A percentile compares a stretch with the other conserved stretches of the same genome.
Conservation (phyloP, 805 yeast genomes). For the Wickerhamiella slavikovae region DNA sequence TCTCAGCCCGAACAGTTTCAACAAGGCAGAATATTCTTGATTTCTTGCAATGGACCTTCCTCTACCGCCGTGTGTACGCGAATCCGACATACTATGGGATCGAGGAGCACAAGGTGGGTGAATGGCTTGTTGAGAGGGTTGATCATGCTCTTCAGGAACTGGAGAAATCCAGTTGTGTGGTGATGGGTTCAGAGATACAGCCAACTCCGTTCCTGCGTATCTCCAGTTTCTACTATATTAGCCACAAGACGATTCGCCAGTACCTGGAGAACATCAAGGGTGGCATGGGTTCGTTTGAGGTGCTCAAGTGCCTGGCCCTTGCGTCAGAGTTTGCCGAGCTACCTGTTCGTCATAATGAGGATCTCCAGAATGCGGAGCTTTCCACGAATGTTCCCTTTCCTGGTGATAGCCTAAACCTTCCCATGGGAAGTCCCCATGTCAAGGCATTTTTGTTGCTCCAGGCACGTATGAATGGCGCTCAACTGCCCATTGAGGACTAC, state of each 20-base stretch:
- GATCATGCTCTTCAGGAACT: slow-evolving; percentile 50
- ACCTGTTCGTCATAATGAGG: slow-evolving; percentile 86
- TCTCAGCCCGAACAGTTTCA: slow-evolving; percentile 44
- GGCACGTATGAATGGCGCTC: slow-evolving; percentile 49
- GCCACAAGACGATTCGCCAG: slow-evolving; percentile 69
- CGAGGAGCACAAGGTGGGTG: slow-evolving; percentile 25
- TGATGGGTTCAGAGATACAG: slow-evolving; percentile 13
- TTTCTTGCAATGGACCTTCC: slow-evolving; percentile 56
- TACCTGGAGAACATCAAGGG: slow-evolving; percentile 23
- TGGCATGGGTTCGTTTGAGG: slow-evolving; percentile 37
- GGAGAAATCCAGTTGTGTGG: slow-evolving; percentile 51
- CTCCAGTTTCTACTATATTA: slow-evolving; percentile 78
- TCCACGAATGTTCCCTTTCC: slow-evolving; percentile 45
- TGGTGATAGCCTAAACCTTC: slow-evolving; percentile 20
- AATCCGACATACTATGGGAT: slow-evolving; percentile 62
- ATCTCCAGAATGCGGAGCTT: slow-evolving; percentile 64
- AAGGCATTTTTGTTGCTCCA: slow-evolving; percentile 54
- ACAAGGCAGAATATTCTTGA: slow-evolving; percentile 53
- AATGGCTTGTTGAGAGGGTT: slow-evolving; percentile 28
- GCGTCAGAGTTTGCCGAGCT: slow-evolving; percentile 72
- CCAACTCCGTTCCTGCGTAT: slow-evolving; percentile 73
- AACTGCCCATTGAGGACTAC: slow-evolving; percentile 87
- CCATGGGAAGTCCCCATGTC: slow-evolving; percentile 76
- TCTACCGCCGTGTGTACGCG: slow-evolving; percentile 52
- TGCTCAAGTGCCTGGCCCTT: slow-evolving; percentile 39